Conservation (phyloP, 148 eudicot genomes). For the Chenopodium suecicum region DNA sequence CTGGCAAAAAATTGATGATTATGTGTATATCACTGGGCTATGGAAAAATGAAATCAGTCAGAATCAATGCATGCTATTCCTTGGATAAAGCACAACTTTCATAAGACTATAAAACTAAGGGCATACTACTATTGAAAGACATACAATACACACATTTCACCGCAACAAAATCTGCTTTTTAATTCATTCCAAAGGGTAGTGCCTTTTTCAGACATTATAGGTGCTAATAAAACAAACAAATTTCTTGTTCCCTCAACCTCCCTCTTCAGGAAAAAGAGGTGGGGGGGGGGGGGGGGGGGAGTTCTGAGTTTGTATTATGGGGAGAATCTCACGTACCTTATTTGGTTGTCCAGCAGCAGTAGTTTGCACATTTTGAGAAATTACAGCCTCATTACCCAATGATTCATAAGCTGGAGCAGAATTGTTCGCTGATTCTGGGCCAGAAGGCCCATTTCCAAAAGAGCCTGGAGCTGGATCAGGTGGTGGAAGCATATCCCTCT, state of each 20-base stretch:
- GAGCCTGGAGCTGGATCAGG: conserved; percentile 45
- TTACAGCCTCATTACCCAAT: conserved; percentile 39
- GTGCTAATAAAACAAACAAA: neutral
- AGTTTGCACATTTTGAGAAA: conserved; percentile 41
- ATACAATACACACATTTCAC: neutral
- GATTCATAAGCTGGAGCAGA: conserved; percentile 35
- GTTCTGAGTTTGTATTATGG: neutral
- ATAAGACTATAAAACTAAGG: neutral
- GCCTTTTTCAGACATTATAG: neutral
- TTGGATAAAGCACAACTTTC: neutral
- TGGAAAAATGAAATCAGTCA: neutral
- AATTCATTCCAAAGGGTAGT: neutral
- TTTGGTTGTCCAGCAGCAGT: conserved; percentile 35
- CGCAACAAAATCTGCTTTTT: neutral
- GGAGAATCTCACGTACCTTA: conserved; percentile 45
- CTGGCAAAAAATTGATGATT: neutral
- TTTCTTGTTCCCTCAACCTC: neutral
- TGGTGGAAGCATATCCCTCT: conserved; percentile 50
- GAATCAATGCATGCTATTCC: neutral
- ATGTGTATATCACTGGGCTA: neutral
- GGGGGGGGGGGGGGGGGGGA: no score
- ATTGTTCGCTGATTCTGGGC: conserved; percentile 45
- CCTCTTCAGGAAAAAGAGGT: neutral
- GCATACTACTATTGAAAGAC: neutral
- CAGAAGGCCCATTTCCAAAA: conserved; percentile 36